phyloP scores from a whole-genome alignment of 345 rosid species.

The Citrus sp. region DNA sequence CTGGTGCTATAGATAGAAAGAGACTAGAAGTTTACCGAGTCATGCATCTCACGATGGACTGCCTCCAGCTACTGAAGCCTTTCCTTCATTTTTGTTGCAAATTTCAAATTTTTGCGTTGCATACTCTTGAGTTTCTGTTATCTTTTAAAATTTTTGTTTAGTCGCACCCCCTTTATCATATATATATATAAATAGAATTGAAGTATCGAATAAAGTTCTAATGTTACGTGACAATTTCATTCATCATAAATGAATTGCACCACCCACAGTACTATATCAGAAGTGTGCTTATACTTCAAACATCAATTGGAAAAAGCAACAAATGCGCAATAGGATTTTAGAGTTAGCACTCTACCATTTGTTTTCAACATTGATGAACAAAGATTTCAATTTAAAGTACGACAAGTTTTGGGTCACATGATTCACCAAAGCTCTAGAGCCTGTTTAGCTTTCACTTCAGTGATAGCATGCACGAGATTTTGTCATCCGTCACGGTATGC shows the following conservation, averaged over 20 bases:
- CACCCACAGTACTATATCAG: background rate
- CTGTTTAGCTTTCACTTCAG: background rate
- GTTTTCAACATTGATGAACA: background rate
- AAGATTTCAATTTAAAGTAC: background rate
- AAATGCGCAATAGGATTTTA: too few species aligned
- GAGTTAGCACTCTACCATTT: too few species aligned
- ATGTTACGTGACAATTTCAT: too few species aligned
- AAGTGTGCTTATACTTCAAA: too few species aligned
- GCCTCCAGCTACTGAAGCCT: too few species aligned
- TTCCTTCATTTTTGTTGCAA: too few species aligned
- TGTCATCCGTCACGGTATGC: background rate
- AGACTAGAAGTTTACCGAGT: too few species aligned
- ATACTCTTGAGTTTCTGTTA: background rate
- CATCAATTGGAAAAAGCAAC: background rate
- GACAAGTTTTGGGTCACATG: background rate
- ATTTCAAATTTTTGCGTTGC: background rate
- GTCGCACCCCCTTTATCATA: too few species aligned
- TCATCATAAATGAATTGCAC: too few species aligned
- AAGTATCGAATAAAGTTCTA: background rate
- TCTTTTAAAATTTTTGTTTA: too few species aligned
- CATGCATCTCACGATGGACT: too few species aligned
- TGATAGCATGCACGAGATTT: background rate
- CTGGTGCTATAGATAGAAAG: too few species aligned
- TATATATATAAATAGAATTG: background rate
- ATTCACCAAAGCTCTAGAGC: background rate